A percentile compares a stretch with the other conserved stretches of the same genome.
phyloP scores from a whole-genome alignment of 2,329 filamentous ascomycete genomes.

The Colletotrichum caudatum region DNA sequence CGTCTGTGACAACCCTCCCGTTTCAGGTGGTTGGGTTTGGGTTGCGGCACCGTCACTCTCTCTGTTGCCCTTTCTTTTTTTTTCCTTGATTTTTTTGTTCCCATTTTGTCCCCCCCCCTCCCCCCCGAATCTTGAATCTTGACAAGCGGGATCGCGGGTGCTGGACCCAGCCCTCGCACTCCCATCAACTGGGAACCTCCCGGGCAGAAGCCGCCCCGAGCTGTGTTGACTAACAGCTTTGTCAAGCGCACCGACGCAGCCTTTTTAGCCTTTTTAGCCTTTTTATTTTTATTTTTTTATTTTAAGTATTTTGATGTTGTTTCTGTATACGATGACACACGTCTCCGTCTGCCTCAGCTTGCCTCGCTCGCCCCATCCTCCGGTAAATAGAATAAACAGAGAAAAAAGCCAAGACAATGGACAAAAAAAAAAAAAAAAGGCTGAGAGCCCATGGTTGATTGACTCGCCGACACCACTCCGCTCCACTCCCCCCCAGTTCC shows the following conservation, averaged over 20 bases:
- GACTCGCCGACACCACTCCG: constrained; percentile 9
- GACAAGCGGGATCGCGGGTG: constrained; percentile 37
- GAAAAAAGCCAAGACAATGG: too few relatives aligned
- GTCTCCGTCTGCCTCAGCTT: not conserved
- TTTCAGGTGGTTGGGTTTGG: constrained; percentile 38
- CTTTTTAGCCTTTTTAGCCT: constrained; percentile 13
- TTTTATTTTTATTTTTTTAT: too few relatives aligned
- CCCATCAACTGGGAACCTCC: constrained; percentile 12
- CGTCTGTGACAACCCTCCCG: constrained; percentile 42
- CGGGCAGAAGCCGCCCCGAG: constrained; percentile 3
- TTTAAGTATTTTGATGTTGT: not conserved
- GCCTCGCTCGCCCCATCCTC: too few relatives aligned
- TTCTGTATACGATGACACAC: not conserved
- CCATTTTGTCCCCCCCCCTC: too few relatives aligned
- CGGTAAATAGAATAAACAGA: too few relatives aligned
- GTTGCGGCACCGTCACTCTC: constrained; percentile 13
- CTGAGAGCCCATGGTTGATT: not conserved
- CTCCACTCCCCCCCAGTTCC: not conserved
- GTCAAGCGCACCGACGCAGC: constrained; percentile 21
- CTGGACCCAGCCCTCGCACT: constrained; percentile 17
- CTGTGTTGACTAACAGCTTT: constrained; percentile 36
- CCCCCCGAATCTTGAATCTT: constrained; percentile 18
- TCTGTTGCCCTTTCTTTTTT: not conserved
- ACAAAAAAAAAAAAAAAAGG: too few relatives aligned
- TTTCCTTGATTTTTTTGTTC: too few relatives aligned